Base-by-base conservation (phyloP, 768 basidiomycete species). In the Favolaschia claudopus region DNA sequence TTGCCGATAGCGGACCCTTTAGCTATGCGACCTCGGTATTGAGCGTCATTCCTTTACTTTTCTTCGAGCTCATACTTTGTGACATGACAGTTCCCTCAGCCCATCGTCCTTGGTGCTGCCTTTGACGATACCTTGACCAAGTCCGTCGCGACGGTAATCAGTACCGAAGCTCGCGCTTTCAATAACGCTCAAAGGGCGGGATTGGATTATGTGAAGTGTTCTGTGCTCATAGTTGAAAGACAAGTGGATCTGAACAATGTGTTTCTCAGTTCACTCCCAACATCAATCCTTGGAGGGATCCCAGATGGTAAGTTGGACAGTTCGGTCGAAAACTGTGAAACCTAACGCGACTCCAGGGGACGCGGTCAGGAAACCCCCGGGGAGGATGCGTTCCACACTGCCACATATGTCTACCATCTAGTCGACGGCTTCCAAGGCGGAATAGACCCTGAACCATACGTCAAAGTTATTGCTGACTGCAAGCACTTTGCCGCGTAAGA, bases 351-450 rank as follows among this genome's bases (percentile, higher is more conserved):
- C n/a, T 82, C 84, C 20, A 85, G 85, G 85, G 85, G 85, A 7
- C 75, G 85, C 40, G 85, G 85, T 2, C 85, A 86, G 63, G 86
- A 86, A 69, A 86, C 85, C 0, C 85, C 84, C 6, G 85, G 85
- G 47, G 85, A 87, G 67, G 85, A 86, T 44, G 78, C 85, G 1
- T 83, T 78, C 69, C 84, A 82, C 61, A 74, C 83, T 24, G 70
- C 81, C 0, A 77, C 77, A 69, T 87, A 86, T 58, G 83, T 84
- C 33, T 79, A 78, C 65, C 78, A 81, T 58, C 76, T 86, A 31
- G 76, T 87, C 34, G 71, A 79, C 7, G 85, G 85, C 0, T 74
- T 86, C 4, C 84, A 87, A 68, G 85, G 85, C 8, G 85, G 85
- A 4, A 74, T 85, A 34, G 82, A 85, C 64, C 84, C 84, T 2